Evolutionary conservation across 345 rosid species (phyloP), one percentile per base, ranked within the genome.

Genomic region (Salix caprea): DNA sequence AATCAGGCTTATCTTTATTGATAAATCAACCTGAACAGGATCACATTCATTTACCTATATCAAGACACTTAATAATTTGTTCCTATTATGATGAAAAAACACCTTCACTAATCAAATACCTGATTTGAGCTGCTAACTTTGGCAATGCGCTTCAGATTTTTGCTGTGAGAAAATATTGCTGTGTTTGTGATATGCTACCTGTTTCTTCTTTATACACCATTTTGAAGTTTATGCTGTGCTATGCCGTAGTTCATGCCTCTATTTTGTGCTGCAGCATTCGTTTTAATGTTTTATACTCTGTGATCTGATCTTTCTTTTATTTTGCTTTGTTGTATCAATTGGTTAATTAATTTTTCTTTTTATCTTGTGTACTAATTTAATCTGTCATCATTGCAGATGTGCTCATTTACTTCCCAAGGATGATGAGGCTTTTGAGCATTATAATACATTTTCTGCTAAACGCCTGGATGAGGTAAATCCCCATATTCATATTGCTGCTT

Each of bases 361-460:
- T 18, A 15, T 73, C 52, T 30, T 23, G 13, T 65, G 4, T 64
- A 32, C n/a, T 37, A 42, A 65, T 76, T 62, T 39, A 64, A 44
- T 14, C 69, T 62, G 50, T 5, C 26, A 58, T 64, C 71, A 60
- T 78, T 69, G 79, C 89, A 96, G 99, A 83, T 96, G 87, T 83
- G 85, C 92, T 48, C 99, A 96, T 91, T 84, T 96, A 85, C 94
- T 94, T 76, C 98, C 99, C 26, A 92, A 82, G 86, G 97, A 92
- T 54, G 97, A 94, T 70, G 98, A 92, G 69, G 89, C 94, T 65
- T 86, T 93, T 81, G 97, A 91, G 77, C 94, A 94, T 82, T 94
- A 92, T 85, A 87, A 82, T 77, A 76, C 82, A 24, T 88, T 84
- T 82, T 88, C 93, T 24, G 80, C 89, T 71, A 96, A 91, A 84